Conservation (phyloP, 495 filamentous ascomycete species). For the Tetracladium marchalianum region DNA sequence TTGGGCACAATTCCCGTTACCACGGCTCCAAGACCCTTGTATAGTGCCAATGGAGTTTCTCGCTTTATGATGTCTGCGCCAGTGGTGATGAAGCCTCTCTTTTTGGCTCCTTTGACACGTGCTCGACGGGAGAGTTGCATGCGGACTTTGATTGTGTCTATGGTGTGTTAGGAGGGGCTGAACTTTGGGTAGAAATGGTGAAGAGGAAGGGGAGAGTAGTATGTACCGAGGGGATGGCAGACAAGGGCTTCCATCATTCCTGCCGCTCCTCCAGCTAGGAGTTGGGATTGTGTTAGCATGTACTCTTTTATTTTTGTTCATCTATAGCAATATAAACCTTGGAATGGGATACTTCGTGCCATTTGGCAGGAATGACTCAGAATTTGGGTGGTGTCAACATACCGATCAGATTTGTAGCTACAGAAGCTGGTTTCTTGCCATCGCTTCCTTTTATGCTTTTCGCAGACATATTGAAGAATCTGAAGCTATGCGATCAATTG, state of each 20-base stretch:
- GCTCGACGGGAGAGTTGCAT: slow-evolving; percentile 95
- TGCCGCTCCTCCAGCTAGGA: slow-evolving; percentile 84
- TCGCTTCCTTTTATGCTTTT: slow-evolving; percentile 50
- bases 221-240: slow-evolving; percentile 87
- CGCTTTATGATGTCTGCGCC: slow-evolving; percentile 78
- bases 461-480: slow-evolving; percentile 47
- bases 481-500: too few relatives aligned
- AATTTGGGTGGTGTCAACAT: slow-evolving; percentile 19
- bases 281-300: slow-evolving; percentile 18
- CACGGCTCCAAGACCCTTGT: slow-evolving; percentile 95
- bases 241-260: slow-evolving; percentile 99
- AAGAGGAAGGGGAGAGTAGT: not conserved
- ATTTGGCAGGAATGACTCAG: slow-evolving; percentile 3
- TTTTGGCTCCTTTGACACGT: slow-evolving; percentile 65
- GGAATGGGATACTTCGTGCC: not conserved
- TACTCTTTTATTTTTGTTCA: not conserved
- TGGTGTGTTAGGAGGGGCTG: not conserved
- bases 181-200: not conserved
- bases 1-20: slow-evolving; percentile 96
- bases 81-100: slow-evolving; percentile 80
- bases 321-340: not conserved
- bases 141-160: slow-evolving; percentile 96
- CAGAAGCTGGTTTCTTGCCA: slow-evolving; percentile 71
- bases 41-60: slow-evolving; percentile 86
- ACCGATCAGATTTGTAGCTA: slow-evolving; percentile 93